Evolutionary conservation across 805 yeast species (phyloP).

Genomic region (Candida xyloterini): DNA sequence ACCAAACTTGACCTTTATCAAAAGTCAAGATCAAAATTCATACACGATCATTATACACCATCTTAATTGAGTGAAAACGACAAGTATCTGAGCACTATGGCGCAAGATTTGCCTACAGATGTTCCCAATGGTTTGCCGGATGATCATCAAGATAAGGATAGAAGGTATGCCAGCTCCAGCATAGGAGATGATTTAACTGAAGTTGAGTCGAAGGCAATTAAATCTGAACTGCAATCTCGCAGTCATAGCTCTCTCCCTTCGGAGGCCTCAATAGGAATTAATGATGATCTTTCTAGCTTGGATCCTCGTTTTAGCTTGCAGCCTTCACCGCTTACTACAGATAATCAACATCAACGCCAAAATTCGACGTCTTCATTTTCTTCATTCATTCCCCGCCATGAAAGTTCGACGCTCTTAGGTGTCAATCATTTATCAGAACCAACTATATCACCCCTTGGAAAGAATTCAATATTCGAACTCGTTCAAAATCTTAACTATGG

Average conservation of each 20-base stretch:
- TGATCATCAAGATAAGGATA: too few species aligned
- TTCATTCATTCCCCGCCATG: not conserved
- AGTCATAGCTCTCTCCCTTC: not conserved
- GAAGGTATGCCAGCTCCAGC: too few species aligned
- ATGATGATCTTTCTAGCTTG: not conserved
- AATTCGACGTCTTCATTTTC: not conserved
- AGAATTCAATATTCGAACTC: conserved; percentile 75
- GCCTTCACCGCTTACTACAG: not conserved
- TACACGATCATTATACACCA: too few species aligned
- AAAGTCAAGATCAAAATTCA: too few species aligned
- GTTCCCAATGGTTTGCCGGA: too few species aligned
- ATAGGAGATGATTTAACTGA: too few species aligned
- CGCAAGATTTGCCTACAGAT: too few species aligned
- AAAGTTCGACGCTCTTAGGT: conserved; percentile 34
- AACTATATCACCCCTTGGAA: conserved; percentile 56
- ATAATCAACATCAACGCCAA: not conserved
- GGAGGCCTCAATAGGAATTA: not conserved
- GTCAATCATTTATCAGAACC: conserved; percentile 38
- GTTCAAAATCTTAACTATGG: conserved; percentile 56
- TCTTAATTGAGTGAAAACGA: too few species aligned
- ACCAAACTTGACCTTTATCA: too few species aligned
- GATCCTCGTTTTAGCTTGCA: not conserved
- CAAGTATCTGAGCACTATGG: too few species aligned
- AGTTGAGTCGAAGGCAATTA: too few species aligned
- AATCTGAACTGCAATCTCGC: too few species aligned